Evolutionary conservation across 306 rosid species (phyloP).

Genomic region (Casuarina glauca): DNA sequence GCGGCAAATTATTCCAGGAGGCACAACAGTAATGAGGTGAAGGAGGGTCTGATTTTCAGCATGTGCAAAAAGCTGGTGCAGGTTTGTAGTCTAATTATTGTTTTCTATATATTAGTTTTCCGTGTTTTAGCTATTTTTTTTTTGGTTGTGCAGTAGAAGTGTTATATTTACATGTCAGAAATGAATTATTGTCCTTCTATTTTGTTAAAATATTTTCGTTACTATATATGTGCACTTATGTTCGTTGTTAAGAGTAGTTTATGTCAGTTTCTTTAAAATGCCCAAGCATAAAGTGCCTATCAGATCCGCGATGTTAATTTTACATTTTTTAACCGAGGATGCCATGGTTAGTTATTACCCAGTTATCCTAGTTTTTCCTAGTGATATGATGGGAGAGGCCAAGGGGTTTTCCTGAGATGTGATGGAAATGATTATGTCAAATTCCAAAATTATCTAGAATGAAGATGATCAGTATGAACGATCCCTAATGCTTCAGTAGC

Average conservation of each 20-base stretch:
- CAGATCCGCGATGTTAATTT: not conserved
- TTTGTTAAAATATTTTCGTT: not conserved
- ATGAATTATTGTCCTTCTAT: not conserved
- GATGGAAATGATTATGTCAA: not conserved
- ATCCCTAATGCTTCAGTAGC: not conserved
- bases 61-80: slow-evolving; percentile 92
- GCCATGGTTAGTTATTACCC: not conserved
- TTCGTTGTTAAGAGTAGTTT: not conserved
- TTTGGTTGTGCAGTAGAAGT: not conserved
- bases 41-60: slow-evolving; percentile 80
- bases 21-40: slow-evolving; percentile 58
- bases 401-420: not conserved
- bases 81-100: slow-evolving; percentile 46
- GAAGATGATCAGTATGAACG: not conserved
- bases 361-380: not conserved
- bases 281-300: not conserved
- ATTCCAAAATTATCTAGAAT: not conserved
- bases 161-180: not conserved
- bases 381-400: not conserved
- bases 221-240: not conserved
- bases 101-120: not conserved
- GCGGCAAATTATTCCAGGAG: slow-evolving; percentile 42
- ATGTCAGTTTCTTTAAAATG: not conserved
- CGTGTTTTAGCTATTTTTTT: not conserved
- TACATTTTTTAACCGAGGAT: not conserved